Evolutionary conservation across 352 stramenopile genomes (phyloP).

Genomic region (Phytophthora capsici): DNA sequence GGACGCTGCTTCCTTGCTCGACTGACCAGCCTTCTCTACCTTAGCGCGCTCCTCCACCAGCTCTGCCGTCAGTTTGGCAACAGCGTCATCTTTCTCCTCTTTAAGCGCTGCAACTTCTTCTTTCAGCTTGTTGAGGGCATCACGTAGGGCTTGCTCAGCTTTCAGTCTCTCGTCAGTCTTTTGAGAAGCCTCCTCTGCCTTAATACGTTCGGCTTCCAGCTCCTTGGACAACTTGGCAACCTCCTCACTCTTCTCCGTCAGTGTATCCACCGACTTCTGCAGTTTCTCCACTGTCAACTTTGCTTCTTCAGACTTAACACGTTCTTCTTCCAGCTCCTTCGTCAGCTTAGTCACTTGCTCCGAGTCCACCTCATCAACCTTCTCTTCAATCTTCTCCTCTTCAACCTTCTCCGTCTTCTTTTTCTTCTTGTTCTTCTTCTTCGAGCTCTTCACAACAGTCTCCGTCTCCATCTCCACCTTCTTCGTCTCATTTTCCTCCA

Average conservation of each 20-base stretch:
- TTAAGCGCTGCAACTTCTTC: conserved; percentile 23
- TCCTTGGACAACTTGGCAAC: conserved; percentile 31
- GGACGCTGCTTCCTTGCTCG: conserved; percentile 14
- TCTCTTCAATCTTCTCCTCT: conserved; percentile 10
- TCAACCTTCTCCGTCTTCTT: conserved; percentile 23
- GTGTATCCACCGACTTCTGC: conserved; percentile 15
- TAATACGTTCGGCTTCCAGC: conserved; percentile 28
- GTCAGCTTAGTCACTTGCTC: conserved; percentile 22
- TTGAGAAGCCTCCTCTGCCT: conserved; percentile 17
- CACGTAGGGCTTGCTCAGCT: conserved; percentile 26
- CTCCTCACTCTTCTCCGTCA: conserved; percentile 33
- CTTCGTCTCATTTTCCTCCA: conserved; percentile 28
- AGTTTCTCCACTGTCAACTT: conserved; percentile 28
- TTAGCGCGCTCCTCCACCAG: conserved; percentile 33
- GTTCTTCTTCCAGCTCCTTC: conserved; percentile 27
- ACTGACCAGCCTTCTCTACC: conserved; percentile 18
- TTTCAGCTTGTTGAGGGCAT: conserved; percentile 36
- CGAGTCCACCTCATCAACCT: conserved; percentile 10
- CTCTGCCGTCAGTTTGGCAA: conserved; percentile 40
- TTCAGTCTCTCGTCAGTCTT: conserved; percentile 27
- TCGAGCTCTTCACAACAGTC: conserved; percentile 14
- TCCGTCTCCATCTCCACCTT: conserved; percentile 21
- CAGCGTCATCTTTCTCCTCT: conserved; percentile 28
- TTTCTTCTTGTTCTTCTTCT: conserved; percentile 39
- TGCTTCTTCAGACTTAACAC: conserved; percentile 18